Base-by-base conservation (phyloP, 2,329 filamentous ascomycete species). In the Lecanicillium sp. region DNA sequence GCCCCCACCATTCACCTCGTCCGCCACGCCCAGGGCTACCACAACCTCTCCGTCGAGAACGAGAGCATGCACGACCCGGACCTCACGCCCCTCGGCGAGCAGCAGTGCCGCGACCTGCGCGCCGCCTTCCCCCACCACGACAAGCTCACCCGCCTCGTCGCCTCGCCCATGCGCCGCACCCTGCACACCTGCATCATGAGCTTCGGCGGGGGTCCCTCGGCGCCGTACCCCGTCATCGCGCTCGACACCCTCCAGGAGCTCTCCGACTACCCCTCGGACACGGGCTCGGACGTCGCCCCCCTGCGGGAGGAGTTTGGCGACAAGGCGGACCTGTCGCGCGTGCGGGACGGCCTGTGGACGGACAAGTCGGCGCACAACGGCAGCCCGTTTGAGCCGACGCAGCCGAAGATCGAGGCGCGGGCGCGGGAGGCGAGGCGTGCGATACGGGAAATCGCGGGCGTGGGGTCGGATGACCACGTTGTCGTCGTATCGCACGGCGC, bases 401-500 rank as follows among this genome's bases (percentile, higher is more conserved):
- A 74, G 6, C 60, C 65, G 5, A 80, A 79, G 51, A 71, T 91
- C 36, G 72, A 78, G 52, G 70, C 67, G 26, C 71, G 87, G 14
- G 85, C 86, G 0, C 67, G 69, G n/a, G 73, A 72, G 20, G 79
- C 81, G 5, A 71, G 87, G 36, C 57, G 69, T 11, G 82, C 77
- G 67, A 62, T 93, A 51, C 62, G 76, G 14, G 67, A 74, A 35
- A 58, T 69, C 44, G 62, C 62, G 1, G 67, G 60, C 1, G 41
- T 45, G 2, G 51, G 56, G 1, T 60, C 54, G 0, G 81, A 86
- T 58, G 71, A 69, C 3, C 78, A 91, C 56, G 78, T 95, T 23
- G 80, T 84, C 0, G 74, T 90, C 2, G 87, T 94, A 7, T 85
- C 87, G 3, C 90, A 95, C 58, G 90, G 90, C 2, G 87, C 86